These are phyloP conservation scores for Geranium rotundifolium DNA, from an alignment of 345 rosid species.

Conservation along the genomic window DNA sequence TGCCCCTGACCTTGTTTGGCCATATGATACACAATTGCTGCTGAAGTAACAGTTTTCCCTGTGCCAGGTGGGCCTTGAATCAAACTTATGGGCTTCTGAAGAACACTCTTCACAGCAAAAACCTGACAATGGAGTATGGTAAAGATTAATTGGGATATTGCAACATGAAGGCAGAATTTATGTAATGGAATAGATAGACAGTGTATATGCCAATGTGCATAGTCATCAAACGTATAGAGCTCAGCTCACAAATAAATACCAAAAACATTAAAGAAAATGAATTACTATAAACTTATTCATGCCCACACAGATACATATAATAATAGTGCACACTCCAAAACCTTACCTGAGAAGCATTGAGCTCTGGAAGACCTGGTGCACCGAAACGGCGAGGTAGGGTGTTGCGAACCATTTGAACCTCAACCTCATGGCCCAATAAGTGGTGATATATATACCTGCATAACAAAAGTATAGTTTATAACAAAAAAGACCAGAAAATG, in stretches of 20 bases:
- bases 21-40: constrained; percentile 99
- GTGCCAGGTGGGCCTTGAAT: constrained; percentile 99
- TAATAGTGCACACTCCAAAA: background rate
- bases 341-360: constrained; percentile 95
- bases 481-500: background rate
- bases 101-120: constrained; percentile 95
- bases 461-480: constrained; percentile 3
- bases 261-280: too few species aligned
- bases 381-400: constrained; percentile 91
- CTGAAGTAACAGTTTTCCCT: constrained; percentile 98
- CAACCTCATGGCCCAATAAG: constrained; percentile 96
- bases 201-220: too few species aligned
- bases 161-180: background rate
- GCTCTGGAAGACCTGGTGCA: constrained; percentile 98
- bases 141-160: background rate
- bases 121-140: constrained; percentile 34
- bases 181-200: too few species aligned
- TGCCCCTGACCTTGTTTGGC: constrained; percentile 99
- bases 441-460: constrained; percentile 93
- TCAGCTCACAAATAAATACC: too few species aligned
- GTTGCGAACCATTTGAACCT: constrained; percentile 90
- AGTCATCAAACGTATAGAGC: too few species aligned
- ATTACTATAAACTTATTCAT: background rate
- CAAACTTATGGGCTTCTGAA: constrained; percentile 94
- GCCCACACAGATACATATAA: background rate